Percentiles rank a stretch among this genome's conserved stretches.
Conservation (phyloP, 1,139 yeast species). For the Taiozyma sp. region DNA sequence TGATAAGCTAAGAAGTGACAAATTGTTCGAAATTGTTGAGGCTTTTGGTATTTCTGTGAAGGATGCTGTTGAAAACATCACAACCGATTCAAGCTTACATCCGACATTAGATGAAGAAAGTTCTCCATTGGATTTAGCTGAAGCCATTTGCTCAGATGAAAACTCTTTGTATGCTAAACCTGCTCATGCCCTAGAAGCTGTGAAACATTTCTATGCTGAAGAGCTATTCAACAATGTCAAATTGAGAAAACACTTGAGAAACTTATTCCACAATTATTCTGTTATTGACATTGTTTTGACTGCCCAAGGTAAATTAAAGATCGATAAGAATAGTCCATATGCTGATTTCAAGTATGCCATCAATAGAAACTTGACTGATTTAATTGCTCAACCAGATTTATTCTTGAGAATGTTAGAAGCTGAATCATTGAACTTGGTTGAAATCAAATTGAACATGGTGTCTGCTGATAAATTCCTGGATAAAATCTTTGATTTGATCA, state of each 20-base stretch:
- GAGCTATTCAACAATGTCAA: conserved; percentile 81
- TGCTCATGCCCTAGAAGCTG: conserved; percentile 66
- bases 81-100: conserved; percentile 67
- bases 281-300: conserved; percentile 73
- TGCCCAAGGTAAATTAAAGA: conserved; percentile 80
- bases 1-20: conserved; percentile 71
- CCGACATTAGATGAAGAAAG: conserved; percentile 59
- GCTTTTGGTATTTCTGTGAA: conserved; percentile 77
- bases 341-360: conserved; percentile 90
- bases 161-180: conserved; percentile 55
- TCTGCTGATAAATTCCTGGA: conserved; percentile 39
- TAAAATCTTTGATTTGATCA: conserved; percentile 53
- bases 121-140: conserved; percentile 62
- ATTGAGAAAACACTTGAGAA: conserved; percentile 71
- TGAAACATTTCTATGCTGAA: conserved; percentile 71
- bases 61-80: conserved; percentile 80
- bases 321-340: conserved; percentile 76
- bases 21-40: conserved; percentile 62
- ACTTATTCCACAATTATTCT: conserved; percentile 63
- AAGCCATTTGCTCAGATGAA: conserved; percentile 45
- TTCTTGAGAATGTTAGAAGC: conserved; percentile 91
- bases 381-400: conserved; percentile 71
- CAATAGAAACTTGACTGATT: conserved; percentile 71
- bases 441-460: conserved; percentile 40
- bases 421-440: conserved; percentile 58